Base-by-base conservation (phyloP, 2,329 filamentous ascomycete genomes). In the Aspergillus flavus region DNA sequence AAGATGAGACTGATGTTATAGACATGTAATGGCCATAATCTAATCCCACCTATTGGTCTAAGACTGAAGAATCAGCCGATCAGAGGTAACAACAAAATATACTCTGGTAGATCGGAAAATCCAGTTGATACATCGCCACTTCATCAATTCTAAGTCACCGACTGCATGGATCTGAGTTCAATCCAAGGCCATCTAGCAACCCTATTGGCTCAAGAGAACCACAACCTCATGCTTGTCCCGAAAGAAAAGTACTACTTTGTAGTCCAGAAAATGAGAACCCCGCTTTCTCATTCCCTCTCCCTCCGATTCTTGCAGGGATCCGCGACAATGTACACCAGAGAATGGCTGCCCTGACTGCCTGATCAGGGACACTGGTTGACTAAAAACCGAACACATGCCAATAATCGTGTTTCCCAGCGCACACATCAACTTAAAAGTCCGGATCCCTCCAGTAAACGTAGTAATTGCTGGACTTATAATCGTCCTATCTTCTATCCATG, bases 271-370 rank as follows among this genome's bases (percentile, higher is more conserved):
- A 19, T n/a, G 16, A 45, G 21, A 46, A 55, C 58, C 59, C 59
- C 59, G 59, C 59, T 57, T 57, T 53, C 34, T 50, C 41, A 12
- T 39, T 36, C 54, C 32, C 19, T 46, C 48, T 28, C 54, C 45
- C 41, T 48, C 53, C 41, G 53, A 23, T 28, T 11, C 16, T 52
- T 43, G 46, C 60, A 61, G 54, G 60, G 60, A 61, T 58, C 46
- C 46, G 14, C n/a, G 21, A 39, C 32, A 53, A 57, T 53, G 34
- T 53, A 26, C 34, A 53, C 34, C 36, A 39, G 36, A 57, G 55
- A 32, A 57, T 59, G 58, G 30, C 52, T 62, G 45, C 59, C 59
- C 56, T 64, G 53, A 57, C 62, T 61, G 58, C 59, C 62, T 56
- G 46, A 64, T 39, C 55, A 52, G 58, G 57, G 54, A 61, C 55